Conservation (phyloP, 345 rosid species). For the Psidium friedrichsthalianum region DNA sequence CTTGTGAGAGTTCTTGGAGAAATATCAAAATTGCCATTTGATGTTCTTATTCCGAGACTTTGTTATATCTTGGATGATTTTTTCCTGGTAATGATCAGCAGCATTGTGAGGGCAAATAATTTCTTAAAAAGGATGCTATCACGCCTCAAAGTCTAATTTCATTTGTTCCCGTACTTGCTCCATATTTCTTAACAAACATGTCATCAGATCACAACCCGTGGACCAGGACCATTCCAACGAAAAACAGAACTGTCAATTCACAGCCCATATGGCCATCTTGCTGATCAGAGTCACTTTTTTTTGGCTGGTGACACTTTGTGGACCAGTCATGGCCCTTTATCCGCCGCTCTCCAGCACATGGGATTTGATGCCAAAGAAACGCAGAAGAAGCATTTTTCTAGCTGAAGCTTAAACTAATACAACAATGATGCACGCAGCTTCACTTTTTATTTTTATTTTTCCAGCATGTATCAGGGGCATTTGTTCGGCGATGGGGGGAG, state of each 20-base stretch:
- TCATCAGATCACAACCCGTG: neutral
- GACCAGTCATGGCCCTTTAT: neutral
- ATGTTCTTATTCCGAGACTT: no score
- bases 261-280: neutral
- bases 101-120: no score
- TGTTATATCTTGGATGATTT: no score
- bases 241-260: neutral
- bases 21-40: no score
- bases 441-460: neutral
- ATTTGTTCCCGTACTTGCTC: no score
- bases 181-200: no score
- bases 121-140: no score
- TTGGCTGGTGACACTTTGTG: neutral
- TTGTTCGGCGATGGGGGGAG: conserved; percentile 5
- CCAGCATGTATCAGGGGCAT: neutral
- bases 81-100: no score
- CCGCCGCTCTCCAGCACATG: conserved; percentile 1
- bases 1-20: no score
- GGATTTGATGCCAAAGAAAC: neutral
- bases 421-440: neutral
- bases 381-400: neutral
- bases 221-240: neutral
- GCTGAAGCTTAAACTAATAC: neutral
- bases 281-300: neutral
- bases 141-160: no score